These are phyloP conservation scores for Candolleomyces eurysporus DNA, from an alignment of 768 basidiomycete species.

Conservation along the genomic window DNA sequence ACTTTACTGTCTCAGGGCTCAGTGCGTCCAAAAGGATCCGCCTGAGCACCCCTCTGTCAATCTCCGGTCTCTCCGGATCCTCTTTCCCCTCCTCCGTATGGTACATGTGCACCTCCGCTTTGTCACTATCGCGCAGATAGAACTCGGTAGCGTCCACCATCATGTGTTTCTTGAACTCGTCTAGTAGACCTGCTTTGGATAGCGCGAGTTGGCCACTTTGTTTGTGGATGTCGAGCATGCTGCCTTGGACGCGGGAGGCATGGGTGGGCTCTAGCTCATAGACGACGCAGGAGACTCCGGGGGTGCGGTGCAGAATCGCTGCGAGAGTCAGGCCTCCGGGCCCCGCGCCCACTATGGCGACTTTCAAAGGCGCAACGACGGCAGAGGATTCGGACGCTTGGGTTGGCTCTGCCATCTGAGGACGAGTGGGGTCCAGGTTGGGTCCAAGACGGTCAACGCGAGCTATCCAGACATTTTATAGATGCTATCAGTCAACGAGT, in stretches of 20 bases:
- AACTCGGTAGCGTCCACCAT: slow-evolving; percentile 16
- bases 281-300: slow-evolving; percentile 13
- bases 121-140: slow-evolving; percentile 12
- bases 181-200: slow-evolving; percentile 19
- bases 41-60: slow-evolving; percentile 22
- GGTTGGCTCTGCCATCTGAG: too few relatives aligned
- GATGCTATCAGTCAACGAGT: too few relatives aligned
- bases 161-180: slow-evolving; percentile 19
- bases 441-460: too few relatives aligned
- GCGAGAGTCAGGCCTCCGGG: slow-evolving; percentile 26
- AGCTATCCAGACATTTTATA: too few relatives aligned
- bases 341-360: slow-evolving; percentile 13
- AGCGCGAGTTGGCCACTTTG: slow-evolving; percentile 23
- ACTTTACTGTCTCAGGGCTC: slow-evolving; percentile 15
- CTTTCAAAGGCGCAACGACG: neutral
- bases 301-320: slow-evolving; percentile 16
- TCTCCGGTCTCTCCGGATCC: slow-evolving; percentile 19
- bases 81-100: slow-evolving; percentile 2
- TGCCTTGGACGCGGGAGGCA: slow-evolving; percentile 20
- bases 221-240: slow-evolving; percentile 25
- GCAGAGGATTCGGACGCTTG: neutral
- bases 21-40: slow-evolving; percentile 24
- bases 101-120: slow-evolving; percentile 5
- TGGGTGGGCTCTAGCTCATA: slow-evolving; percentile 22
- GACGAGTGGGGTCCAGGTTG: too few relatives aligned